These are phyloP conservation scores for Nepenthes alata DNA, from an alignment of 179 eudicot species.

Conservation along the genomic window DNA sequence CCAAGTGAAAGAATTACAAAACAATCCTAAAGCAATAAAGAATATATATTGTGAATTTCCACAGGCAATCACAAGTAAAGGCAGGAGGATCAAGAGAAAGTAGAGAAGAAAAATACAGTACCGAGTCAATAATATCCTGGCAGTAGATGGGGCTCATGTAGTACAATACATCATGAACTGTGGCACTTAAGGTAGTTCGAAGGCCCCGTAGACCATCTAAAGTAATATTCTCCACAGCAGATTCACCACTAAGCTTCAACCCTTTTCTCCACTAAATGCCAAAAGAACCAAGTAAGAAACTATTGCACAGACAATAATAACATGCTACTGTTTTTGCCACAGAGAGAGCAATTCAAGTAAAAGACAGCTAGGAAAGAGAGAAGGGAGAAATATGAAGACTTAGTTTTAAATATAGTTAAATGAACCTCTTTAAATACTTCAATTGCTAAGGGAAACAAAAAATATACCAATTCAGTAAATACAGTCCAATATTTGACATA, in stretches of 20 bases:
- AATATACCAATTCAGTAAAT: too few relatives aligned
- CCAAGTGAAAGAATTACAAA: not conserved
- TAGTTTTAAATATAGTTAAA: too few relatives aligned
- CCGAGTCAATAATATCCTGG: conserved; percentile 93
- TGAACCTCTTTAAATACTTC: too few relatives aligned
- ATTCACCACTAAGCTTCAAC: conserved; percentile 82
- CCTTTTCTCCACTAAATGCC: conserved; percentile 80
- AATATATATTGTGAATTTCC: not conserved
- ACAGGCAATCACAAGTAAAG: not conserved
- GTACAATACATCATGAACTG: conserved; percentile 91
- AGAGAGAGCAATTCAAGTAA: too few relatives aligned
- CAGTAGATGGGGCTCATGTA: conserved; percentile 99
- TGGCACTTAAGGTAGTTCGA: conserved; percentile 83
- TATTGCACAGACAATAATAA: not conserved
- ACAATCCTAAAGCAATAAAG: not conserved
- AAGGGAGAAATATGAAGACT: too few relatives aligned
- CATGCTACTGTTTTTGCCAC: not conserved
- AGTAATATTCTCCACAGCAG: conserved; percentile 75
- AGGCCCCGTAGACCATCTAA: conserved; percentile 85
- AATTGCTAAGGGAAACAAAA: too few relatives aligned
- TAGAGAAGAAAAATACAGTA: conserved; percentile 15
- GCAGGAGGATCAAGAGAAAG: conserved; percentile 1
- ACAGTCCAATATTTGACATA: too few relatives aligned
- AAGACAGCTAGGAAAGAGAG: too few relatives aligned
- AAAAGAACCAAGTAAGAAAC: conserved; percentile 7